Base-by-base conservation (phyloP, 768 basidiomycete genomes). In the Psilocybe cubensis region DNA sequence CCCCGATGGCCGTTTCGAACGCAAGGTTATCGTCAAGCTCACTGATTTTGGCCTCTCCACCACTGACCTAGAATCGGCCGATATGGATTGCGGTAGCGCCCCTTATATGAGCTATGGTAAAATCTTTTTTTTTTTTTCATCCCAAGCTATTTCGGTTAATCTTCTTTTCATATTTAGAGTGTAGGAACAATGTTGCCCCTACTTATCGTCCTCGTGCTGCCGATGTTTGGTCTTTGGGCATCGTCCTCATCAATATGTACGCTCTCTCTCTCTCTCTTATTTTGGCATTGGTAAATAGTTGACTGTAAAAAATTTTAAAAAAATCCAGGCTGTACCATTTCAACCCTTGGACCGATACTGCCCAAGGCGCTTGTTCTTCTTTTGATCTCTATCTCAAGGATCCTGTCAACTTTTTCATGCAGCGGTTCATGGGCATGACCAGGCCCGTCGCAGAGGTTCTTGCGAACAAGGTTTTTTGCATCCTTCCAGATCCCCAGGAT, bases 141-240 rank as follows among this genome's bases (percentile, higher is more conserved):
- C 18, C n/a, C 14, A 24, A 50, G 29, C 14, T 9, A 1, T 8
- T 42, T 31, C 52, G 27, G 56, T 56, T 21, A 52, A 61, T 54
- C 58, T 59, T 65, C 56, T 62, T 25, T 51, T 57, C 50, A 47
- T 55, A 38, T 65, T 52, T 66, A 94, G 96, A 98, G 80, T 98
- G 97, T 76, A 89, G 96, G 72, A 98, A 98, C 80, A 97, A 98
- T 74, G 82, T 95, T 63, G 92, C 91, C 25, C 96, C 97, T 61
- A 92, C 91, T 48, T 99, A 99, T 79, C 84, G 85, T 62, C 95
- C 96, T 60, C 91, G 90, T 66, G 92, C 92, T 56, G 97, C 97
- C 59, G 96, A 99, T 75, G 94, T 99, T 52, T 99, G 94, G 96
- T 98, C 96, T 23, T 83, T 99, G 65, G 96, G 96, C 60, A 97